These are phyloP conservation scores for Calamus simplicifolius DNA, from an alignment of 176 grass and related monocot species.

Conservation along the genomic window DNA sequence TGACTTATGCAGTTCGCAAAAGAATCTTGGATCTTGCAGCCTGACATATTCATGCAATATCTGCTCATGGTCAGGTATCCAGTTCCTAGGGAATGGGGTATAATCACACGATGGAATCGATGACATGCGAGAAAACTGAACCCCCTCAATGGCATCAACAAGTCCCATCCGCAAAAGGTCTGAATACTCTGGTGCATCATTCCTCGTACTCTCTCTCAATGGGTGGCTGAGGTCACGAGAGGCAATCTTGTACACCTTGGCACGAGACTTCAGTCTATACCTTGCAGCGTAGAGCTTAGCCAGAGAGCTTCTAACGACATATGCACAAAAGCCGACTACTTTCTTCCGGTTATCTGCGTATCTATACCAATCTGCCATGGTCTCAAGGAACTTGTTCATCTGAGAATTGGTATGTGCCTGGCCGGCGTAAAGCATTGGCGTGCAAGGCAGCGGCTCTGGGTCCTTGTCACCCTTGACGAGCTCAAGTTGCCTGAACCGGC, in stretches of 20 bases:
- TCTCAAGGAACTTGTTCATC: constrained; percentile 98
- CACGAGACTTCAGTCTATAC: constrained; percentile 90
- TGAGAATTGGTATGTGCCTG: constrained; percentile 96
- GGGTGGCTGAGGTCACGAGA: constrained; percentile 82
- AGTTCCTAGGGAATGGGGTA: constrained; percentile 75
- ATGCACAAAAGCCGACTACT: constrained; percentile 86
- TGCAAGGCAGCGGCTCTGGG: constrained; percentile 74
- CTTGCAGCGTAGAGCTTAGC: constrained; percentile 86
- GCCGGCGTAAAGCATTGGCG: constrained; percentile 77
- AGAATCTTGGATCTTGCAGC: constrained; percentile 86
- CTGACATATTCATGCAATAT: constrained; percentile 78
- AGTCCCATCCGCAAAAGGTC: constrained; percentile 94
- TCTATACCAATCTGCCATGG: constrained; percentile 91
- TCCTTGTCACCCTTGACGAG: constrained; percentile 87
- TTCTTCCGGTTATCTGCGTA: constrained; percentile 95
- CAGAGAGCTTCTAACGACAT: constrained; percentile 78
- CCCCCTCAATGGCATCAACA: constrained; percentile 84
- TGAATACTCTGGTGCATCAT: constrained; percentile 84
- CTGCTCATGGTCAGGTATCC: constrained; percentile 75
- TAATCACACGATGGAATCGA: constrained; percentile 88
- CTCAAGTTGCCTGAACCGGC: constrained; percentile 84
- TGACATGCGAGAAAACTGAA: constrained; percentile 86
- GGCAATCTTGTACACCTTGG: constrained; percentile 94
- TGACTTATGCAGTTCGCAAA: constrained; percentile 67
- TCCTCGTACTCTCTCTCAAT: constrained; percentile 67